Conservation (phyloP, 768 basidiomycete genomes). For the Suillus hirtellus region DNA sequence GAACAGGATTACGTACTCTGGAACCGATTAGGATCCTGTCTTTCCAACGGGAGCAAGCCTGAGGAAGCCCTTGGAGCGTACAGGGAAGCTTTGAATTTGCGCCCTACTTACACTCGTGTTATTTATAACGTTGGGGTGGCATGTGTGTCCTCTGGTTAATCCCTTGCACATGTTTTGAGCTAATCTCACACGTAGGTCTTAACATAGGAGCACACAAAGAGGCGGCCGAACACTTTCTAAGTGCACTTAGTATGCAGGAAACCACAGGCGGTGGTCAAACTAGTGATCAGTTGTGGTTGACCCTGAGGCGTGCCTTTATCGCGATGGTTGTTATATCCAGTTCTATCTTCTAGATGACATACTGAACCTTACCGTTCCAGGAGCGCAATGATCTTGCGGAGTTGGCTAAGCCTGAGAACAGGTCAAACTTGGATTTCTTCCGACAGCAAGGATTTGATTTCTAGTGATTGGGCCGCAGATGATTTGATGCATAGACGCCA, state of each 20-base stretch:
- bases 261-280: constrained; percentile 62
- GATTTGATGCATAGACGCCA: not conserved
- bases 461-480: constrained; percentile 35
- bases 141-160: constrained; percentile 55
- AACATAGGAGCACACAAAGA: constrained; percentile 96
- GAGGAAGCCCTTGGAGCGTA: constrained; percentile 93
- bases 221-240: constrained; percentile 93
- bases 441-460: constrained; percentile 89
- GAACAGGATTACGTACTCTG: constrained; percentile 86
- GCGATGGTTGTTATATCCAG: constrained; percentile 62
- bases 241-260: constrained; percentile 80
- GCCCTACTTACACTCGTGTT: constrained; percentile 95
- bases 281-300: constrained; percentile 88
- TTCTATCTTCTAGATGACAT: not conserved
- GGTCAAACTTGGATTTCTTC: constrained; percentile 69
- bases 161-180: constrained; percentile 6
- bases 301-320: constrained; percentile 77
- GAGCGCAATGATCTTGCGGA: constrained; percentile 82
- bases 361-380: constrained; percentile 38
- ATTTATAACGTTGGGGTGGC: constrained; percentile 98
- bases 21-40: constrained; percentile 92
- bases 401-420: constrained; percentile 60
- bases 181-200: constrained; percentile 56
- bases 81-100: constrained; percentile 82
- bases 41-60: constrained; percentile 92